Evolutionary conservation across 768 basidiomycete species (phyloP).

Genomic region (Pulveroboletus sp.): DNA sequence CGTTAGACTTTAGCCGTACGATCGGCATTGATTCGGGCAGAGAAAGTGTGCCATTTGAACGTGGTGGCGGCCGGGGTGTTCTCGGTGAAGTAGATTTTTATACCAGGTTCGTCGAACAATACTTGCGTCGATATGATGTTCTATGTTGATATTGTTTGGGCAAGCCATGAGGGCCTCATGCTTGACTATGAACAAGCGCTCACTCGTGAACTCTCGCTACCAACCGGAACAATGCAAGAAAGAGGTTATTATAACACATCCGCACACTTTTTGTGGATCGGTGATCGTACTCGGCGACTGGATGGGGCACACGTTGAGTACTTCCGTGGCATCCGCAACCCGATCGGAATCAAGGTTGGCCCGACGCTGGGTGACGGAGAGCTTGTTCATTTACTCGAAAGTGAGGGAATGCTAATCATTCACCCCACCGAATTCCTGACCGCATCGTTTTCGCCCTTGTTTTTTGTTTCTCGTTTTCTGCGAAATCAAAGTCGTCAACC

Average conservation of each 20-base stretch:
- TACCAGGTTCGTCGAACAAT: conserved; percentile 55
- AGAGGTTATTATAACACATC: conserved; percentile 79
- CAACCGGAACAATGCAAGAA: conserved; percentile 19
- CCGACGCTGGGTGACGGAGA: conserved; percentile 81
- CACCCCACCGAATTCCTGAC: background rate
- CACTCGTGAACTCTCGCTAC: conserved; percentile 60
- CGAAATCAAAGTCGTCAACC: conserved; percentile 68
- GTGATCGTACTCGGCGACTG: conserved; percentile 90
- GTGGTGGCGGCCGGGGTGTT: conserved; percentile 63
- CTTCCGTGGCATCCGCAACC: conserved; percentile 87
- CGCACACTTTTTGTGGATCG: conserved; percentile 96
- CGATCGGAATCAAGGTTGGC: conserved; percentile 94
- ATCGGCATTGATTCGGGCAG: conserved; percentile 66
- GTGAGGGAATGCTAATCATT: conserved; percentile 39
- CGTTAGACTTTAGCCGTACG: conserved; percentile 87
- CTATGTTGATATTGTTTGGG: background rate
- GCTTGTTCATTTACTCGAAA: conserved; percentile 66
- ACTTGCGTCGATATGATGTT: background rate
- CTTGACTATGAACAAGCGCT: conserved; percentile 90
- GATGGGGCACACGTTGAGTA: conserved; percentile 94
- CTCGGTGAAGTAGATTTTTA: conserved; percentile 92
- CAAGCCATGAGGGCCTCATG: conserved; percentile 88
- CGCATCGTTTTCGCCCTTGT: background rate
- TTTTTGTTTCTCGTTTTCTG: background rate
- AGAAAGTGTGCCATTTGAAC: conserved; percentile 48